Evolutionary conservation across 2,329 filamentous ascomycete genomes (phyloP), one percentile per base, ranked within the genome.

Genomic region (Talaromyces sp.): DNA sequence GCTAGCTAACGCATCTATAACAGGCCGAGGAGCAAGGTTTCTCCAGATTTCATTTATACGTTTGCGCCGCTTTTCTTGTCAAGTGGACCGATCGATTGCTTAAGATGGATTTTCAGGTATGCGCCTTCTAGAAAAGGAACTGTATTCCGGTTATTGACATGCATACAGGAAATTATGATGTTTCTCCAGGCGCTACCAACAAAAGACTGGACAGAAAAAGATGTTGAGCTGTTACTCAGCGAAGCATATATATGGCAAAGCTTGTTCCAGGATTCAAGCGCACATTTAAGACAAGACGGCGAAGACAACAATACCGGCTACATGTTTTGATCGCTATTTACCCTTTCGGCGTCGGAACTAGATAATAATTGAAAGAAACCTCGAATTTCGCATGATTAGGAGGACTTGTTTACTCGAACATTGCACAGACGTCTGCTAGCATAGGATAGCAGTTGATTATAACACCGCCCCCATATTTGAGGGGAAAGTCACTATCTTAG

Each of bases 191-290:
- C 92, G 53, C 82, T 99, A 65, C 95, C 96, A 2, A 99, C 96
- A 6, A 90, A 91, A 71, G 86, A 90, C 63, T 99, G 95, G 95
- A 97, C 92, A 1, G 95, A 97, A 76, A 98, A 98, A 81, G 95
- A 99, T 74, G 96, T 99, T 72, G 95, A 98, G 77, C 85, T 99
- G 66, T 83, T 99, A 63, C 84, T 99, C 51, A 97, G 93, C 75
- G 95, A 99, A 80, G 95, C 95, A 2, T 99, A 95, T 73, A 97
- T 99, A 69, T 99, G 95, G 96, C 93, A 99, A 81, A 97, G 92
- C 75, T 82, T 99, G 53, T 99, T 97, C 80, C 93, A 96, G 73
- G 94, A 94, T 59, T 97, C 93, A 10, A 90, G 92, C 63, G 96
- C 95, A 43, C 95, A 99, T 81, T 82, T 99, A 67, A 76, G 78